Evolutionary conservation across 768 basidiomycete genomes (phyloP), one percentile per base, ranked within the genome.

Genomic region (Mycena epipterygia): DNA sequence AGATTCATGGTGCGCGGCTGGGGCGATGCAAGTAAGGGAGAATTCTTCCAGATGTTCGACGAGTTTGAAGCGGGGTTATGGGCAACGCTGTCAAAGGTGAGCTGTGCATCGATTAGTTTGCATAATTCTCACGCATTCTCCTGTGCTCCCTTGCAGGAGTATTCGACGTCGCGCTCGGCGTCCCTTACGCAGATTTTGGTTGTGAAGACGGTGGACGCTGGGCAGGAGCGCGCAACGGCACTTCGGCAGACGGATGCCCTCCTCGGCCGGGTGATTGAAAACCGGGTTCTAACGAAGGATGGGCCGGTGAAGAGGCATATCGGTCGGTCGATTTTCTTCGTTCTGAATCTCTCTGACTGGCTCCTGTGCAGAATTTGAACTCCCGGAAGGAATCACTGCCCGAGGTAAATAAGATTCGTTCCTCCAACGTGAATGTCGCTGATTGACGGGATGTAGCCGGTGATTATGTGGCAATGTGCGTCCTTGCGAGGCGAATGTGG

Each of bases 241-340:
- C 42, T 44, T 6, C 42, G 42, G 2, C 42, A 44, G 42, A 19
- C 17, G 42, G 42, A 44, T 44, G 6, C 42, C 11, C 42, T n/a
- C 5, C 11, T 44, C 21, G 42, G 42, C 6, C 42, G 21, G 6
- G 42, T 44, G 17, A n/a, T 44, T 5, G 42, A 44, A n/a, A 44
- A 44, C n/a, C 6, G 4, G 13, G 42, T 44, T n/a, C n/a, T 44
- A n/a, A 44, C 42, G 11, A 44, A 44, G 21, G 42, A 44, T 44
- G 42, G 42, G 21, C 42, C 42, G 21, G 42, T 44, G 21, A 44
- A 44, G 42, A 44, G 42, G n/a, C 42, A 44, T 11, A 44, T 44
- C 21, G 42, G 42, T 44, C 21, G 13, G 39, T 44, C 21, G 13
- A 17, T 17, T 11, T 27, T 73, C 84, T 6, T 83, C 84, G 0